Percentiles rank a stretch among this genome's conserved stretches.
Evolutionary conservation across 352 stramenopile genomes (phyloP).

Genomic region (Pythium coloratum): DNA sequence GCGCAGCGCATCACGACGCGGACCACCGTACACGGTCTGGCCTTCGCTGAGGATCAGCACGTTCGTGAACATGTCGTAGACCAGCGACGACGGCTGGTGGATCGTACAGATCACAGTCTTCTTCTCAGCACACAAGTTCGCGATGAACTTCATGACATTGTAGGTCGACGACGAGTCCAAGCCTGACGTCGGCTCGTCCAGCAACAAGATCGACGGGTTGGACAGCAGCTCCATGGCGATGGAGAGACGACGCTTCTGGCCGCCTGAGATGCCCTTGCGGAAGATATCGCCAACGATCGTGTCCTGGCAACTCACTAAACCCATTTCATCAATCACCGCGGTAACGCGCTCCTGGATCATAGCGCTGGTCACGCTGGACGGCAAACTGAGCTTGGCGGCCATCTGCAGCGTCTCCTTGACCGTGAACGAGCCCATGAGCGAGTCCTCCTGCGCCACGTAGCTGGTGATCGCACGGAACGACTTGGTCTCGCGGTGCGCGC

Average conservation of each 20-base stretch:
- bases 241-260: slow-evolving; percentile 89
- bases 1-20: slow-evolving; percentile 41
- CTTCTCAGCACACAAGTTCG: slow-evolving; percentile 42
- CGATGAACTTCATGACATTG: slow-evolving; percentile 82
- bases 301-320: slow-evolving; percentile 44
- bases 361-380: slow-evolving; percentile 41
- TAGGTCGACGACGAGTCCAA: slow-evolving; percentile 90
- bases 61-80: slow-evolving; percentile 73
- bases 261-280: slow-evolving; percentile 79
- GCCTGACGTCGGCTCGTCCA: slow-evolving; percentile 93
- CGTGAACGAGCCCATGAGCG: slow-evolving; percentile 66
- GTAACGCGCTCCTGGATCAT: slow-evolving; percentile 44
- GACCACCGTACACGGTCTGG: slow-evolving; percentile 88
- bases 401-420: slow-evolving; percentile 70
- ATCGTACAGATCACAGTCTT: slow-evolving; percentile 84
- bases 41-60: slow-evolving; percentile 61
- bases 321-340: slow-evolving; percentile 70
- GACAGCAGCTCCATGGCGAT: slow-evolving; percentile 93
- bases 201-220: slow-evolving; percentile 93
- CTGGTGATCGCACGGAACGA: slow-evolving; percentile 55
- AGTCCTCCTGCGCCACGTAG: slow-evolving; percentile 67
- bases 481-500: slow-evolving; percentile 34
- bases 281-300: slow-evolving; percentile 84
- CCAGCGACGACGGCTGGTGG: slow-evolving; percentile 77
- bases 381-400: slow-evolving; percentile 53